Evolutionary conservation across 169 alveolate genomes (phyloP).

Genomic region (Amoebophrya sp.): DNA sequence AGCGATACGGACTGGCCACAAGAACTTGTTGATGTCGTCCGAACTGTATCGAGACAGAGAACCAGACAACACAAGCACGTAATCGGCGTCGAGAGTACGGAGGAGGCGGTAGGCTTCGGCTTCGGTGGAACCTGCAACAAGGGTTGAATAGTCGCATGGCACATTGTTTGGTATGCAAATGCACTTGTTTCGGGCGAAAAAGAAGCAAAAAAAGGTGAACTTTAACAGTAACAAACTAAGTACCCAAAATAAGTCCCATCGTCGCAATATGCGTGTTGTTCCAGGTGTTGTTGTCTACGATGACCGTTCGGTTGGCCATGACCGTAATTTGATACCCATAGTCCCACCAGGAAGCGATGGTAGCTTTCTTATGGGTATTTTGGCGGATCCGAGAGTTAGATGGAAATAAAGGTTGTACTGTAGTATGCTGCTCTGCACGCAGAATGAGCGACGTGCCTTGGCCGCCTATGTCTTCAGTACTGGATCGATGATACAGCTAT

Average conservation of each 20-base stretch:
- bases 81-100: conserved; percentile 86
- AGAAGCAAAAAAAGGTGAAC: not conserved
- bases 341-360: conserved; percentile 98
- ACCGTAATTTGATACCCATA: conserved; percentile 96
- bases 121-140: conserved; percentile 80
- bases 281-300: conserved; percentile 98
- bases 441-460: too few species aligned
- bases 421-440: too few species aligned
- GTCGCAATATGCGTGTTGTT: conserved; percentile 94
- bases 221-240: not conserved
- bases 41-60: conserved; percentile 88
- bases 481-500: too few species aligned
- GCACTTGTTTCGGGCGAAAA: too few species aligned
- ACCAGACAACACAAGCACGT: conserved; percentile 90
- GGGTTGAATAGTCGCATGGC: too few species aligned
- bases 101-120: conserved; percentile 83
- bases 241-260: conserved; percentile 72
- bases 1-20: conserved; percentile 96
- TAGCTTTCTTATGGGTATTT: conserved; percentile 86
- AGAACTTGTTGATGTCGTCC: conserved; percentile 95
- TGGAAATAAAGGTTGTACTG: too few species aligned
- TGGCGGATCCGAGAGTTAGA: conserved; percentile 94
- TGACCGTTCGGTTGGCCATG: conserved; percentile 89
- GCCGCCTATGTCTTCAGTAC: too few species aligned
- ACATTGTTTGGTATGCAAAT: too few species aligned